Base-by-base conservation (phyloP, 2,329 filamentous ascomycete genomes). In the Epichloe coenophiala region DNA sequence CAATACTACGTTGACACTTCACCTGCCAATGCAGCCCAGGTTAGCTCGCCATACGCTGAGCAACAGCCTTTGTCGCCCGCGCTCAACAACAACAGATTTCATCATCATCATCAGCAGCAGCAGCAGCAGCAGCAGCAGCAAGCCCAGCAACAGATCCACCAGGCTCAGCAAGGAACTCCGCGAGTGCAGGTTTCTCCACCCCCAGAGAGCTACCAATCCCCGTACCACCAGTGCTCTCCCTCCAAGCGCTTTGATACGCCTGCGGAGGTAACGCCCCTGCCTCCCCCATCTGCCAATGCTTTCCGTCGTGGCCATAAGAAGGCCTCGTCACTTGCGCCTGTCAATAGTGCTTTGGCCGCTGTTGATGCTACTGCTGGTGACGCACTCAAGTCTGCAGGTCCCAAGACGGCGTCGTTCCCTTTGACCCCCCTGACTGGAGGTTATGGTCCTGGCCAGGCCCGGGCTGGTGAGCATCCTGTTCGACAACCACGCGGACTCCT, bases 271-370 rank as follows among this genome's bases (percentile, higher is more conserved):
- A 67, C 70, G 2, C 88, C 89, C 40, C 78, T 95, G 49, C 89
- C 89, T 48, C 88, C 88, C 88, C 88, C 88, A 53, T 94, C 89
- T 50, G 87, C 86, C 57, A 93, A 90, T 61, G 88, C 89, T 43
- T 95, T 95, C 76, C 90, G 90, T 55, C 88, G 89, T 52, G 86
- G 88, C 51, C 91, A 97, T 70, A 93, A 94, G 76, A 96, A 96
- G 78, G 80, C 81, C 11, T 80, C 82, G 21, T 95, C 91, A 5
- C 75, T 90, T 27, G 78, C 83, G 48, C 76, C 76, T 47, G 77
- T 77, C 55, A 80, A 79, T 58, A 66, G 62, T 40, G 66, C 68
- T 35, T 63, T 77, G 35, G 69, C 73, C 45, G 64, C 76, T 45
- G 60, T 69, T 43, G 62, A 67, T 38, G 63, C 68, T 11, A 71